Conservation (phyloP, 352 stramenopile species). For the Phytophthora macrochlamydospora region DNA sequence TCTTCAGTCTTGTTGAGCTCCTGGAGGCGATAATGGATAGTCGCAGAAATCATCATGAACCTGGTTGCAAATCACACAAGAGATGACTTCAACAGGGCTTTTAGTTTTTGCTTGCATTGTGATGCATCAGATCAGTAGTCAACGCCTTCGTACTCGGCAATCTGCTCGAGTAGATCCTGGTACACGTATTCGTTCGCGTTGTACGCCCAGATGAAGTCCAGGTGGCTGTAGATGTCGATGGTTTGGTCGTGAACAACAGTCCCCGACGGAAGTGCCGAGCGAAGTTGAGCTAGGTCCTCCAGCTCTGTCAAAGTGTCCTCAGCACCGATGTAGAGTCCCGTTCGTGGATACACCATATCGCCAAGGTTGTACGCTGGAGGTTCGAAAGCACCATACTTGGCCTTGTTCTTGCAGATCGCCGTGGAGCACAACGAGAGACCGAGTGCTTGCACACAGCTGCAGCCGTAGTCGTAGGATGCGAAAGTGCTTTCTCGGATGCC, state of each 20-base stretch:
- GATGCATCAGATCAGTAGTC: constrained; percentile 23
- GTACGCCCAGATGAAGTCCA: constrained; percentile 58
- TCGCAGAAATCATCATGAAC: neutral
- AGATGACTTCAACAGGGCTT: too few relatives aligned
- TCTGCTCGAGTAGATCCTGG: constrained; percentile 41
- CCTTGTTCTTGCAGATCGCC: constrained; percentile 52
- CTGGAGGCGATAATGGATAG: neutral
- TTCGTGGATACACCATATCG: constrained; percentile 41
- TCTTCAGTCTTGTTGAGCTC: neutral
- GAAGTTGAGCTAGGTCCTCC: constrained; percentile 37
- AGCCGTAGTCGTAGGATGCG: constrained; percentile 53
- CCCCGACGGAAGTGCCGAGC: constrained; percentile 31
- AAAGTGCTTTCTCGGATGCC: constrained; percentile 49
- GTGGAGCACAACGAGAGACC: constrained; percentile 34
- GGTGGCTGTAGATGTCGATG: constrained; percentile 45
- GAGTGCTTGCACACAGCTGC: constrained; percentile 32
- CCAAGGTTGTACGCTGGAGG: constrained; percentile 37
- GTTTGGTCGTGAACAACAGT: constrained; percentile 42
- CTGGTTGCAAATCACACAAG: neutral
- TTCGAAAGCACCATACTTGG: constrained; percentile 41
- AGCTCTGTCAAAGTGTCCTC: constrained; percentile 35
- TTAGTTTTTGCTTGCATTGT: too few relatives aligned
- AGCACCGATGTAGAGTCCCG: constrained; percentile 37
- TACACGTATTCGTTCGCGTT: constrained; percentile 48
- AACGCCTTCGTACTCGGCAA: constrained; percentile 38